Percentiles rank a stretch among this genome's conserved stretches.
Evolutionary conservation across 2,329 filamentous ascomycete species (phyloP).

Genomic region (Venturia aucupariae): DNA sequence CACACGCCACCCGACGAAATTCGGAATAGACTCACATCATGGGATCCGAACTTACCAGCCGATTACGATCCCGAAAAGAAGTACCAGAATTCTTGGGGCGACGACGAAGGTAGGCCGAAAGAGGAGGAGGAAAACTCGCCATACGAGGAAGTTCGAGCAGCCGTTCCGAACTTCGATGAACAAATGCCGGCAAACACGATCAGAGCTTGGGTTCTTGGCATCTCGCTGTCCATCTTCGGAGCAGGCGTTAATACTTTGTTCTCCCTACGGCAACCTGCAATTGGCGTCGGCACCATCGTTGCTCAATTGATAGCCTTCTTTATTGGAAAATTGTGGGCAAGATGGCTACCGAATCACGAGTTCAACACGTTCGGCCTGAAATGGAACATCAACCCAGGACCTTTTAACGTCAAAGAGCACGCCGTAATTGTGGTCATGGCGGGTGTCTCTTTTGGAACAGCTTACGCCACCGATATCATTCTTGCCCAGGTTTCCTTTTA

Average conservation of each 20-base stretch:
- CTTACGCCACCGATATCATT: slow-evolving; percentile 67
- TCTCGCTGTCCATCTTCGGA: slow-evolving; percentile 22
- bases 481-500: slow-evolving; percentile 65
- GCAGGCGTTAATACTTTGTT: slow-evolving; percentile 25
- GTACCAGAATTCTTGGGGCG: slow-evolving; percentile 2
- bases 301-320: slow-evolving; percentile 25
- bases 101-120: slow-evolving; percentile 4
- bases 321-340: slow-evolving; percentile 45
- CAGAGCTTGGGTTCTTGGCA: slow-evolving; percentile 25
- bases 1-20: slow-evolving; percentile 8
- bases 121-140: slow-evolving; percentile 19
- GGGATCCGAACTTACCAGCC: slow-evolving; percentile 15
- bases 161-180: slow-evolving; percentile 19
- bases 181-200: slow-evolving; percentile 24
- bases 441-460: slow-evolving; percentile 43
- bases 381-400: slow-evolving; percentile 49
- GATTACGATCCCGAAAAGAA: slow-evolving; percentile 11
- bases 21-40: slow-evolving; percentile 11
- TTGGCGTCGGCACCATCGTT: slow-evolving; percentile 23
- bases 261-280: slow-evolving; percentile 24
- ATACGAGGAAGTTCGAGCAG: slow-evolving; percentile 21
- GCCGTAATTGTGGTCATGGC: slow-evolving; percentile 56
- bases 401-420: slow-evolving; percentile 55
- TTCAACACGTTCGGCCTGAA: slow-evolving; percentile 44
- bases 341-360: slow-evolving; percentile 44